Evolutionary conservation across 1,284 basidiomycete genomes (phyloP).

Genomic region (Coniferiporia weirii): DNA sequence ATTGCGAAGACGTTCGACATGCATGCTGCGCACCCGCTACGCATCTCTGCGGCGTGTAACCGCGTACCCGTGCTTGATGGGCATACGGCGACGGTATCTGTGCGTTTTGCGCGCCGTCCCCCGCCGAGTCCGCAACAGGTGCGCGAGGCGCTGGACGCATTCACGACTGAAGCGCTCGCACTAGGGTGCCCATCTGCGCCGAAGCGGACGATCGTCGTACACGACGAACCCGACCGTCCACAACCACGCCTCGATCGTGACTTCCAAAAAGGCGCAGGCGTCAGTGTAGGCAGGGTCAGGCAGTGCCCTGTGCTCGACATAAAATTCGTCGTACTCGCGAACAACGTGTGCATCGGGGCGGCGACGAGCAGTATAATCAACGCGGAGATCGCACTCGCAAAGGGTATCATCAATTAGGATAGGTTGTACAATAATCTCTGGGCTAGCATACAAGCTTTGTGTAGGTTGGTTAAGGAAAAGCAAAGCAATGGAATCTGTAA

Average conservation of each 20-base stretch:
- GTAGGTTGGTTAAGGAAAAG: not conserved
- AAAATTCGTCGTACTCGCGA: slow-evolving; percentile 92
- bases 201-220: slow-evolving; percentile 81
- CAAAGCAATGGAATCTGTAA: slow-evolving; percentile 9
- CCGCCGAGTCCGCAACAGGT: slow-evolving; percentile 88
- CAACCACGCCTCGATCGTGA: slow-evolving; percentile 93
- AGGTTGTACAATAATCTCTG: slow-evolving; percentile 10
- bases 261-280: slow-evolving; percentile 88
- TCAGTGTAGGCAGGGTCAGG: slow-evolving; percentile 88
- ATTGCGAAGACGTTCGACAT: slow-evolving; percentile 69
- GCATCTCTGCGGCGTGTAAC: slow-evolving; percentile 88
- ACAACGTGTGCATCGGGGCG: slow-evolving; percentile 95
- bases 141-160: slow-evolving; percentile 73
- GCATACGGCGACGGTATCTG: slow-evolving; percentile 83
- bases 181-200: slow-evolving; percentile 86
- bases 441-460: slow-evolving; percentile 2
- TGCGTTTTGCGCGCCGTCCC: slow-evolving; percentile 78
- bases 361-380: slow-evolving; percentile 98
- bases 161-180: slow-evolving; percentile 75
- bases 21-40: slow-evolving; percentile 75
- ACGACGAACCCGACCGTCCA: slow-evolving; percentile 90
- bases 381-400: slow-evolving; percentile 89
- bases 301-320: slow-evolving; percentile 91
- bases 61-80: slow-evolving; percentile 93
- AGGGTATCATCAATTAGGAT: slow-evolving; percentile 49